These are phyloP conservation scores for Cercospora berteroae DNA, from an alignment of 2,329 filamentous ascomycete genomes.

Conservation along the genomic window DNA sequence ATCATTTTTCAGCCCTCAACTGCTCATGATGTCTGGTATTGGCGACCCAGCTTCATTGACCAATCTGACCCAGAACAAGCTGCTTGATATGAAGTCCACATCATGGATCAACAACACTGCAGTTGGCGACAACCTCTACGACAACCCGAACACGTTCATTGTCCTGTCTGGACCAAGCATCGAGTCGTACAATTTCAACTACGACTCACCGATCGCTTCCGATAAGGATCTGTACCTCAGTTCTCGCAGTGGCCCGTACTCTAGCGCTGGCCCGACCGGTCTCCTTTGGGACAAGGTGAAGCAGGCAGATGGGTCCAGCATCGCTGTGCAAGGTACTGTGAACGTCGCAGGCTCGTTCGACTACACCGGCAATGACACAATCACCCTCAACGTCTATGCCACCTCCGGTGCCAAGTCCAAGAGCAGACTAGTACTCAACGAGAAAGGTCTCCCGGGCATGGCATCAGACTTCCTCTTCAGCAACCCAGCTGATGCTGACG, in stretches of 20 bases:
- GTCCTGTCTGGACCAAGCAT: conserved; percentile 54
- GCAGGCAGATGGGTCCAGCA: conserved; percentile 51
- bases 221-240: conserved; percentile 51
- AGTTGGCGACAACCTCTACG: conserved; percentile 54
- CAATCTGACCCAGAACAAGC: conserved; percentile 39
- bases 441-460: conserved; percentile 54
- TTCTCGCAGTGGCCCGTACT: conserved; percentile 51
- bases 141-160: conserved; percentile 48
- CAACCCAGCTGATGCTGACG: conserved; percentile 48
- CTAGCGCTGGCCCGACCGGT: conserved; percentile 54
- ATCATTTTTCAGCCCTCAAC: conserved; percentile 62
- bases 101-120: conserved; percentile 53
- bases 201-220: conserved; percentile 43
- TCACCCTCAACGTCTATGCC: conserved; percentile 58
- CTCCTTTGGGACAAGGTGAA: conserved; percentile 56
- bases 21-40: conserved; percentile 65
- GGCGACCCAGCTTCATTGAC: conserved; percentile 55
- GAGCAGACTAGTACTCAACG: conserved; percentile 53
- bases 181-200: conserved; percentile 51
- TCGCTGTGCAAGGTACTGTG: conserved; percentile 55
- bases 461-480: conserved; percentile 53
- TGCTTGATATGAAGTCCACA: conserved; percentile 37
- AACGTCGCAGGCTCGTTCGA: conserved; percentile 50
- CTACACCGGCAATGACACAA: conserved; percentile 52
- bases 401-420: conserved; percentile 54